A percentile compares a stretch with the other conserved stretches of the same genome.
Conservation (phyloP, 768 basidiomycete species). For the Leccinum obscurum region DNA sequence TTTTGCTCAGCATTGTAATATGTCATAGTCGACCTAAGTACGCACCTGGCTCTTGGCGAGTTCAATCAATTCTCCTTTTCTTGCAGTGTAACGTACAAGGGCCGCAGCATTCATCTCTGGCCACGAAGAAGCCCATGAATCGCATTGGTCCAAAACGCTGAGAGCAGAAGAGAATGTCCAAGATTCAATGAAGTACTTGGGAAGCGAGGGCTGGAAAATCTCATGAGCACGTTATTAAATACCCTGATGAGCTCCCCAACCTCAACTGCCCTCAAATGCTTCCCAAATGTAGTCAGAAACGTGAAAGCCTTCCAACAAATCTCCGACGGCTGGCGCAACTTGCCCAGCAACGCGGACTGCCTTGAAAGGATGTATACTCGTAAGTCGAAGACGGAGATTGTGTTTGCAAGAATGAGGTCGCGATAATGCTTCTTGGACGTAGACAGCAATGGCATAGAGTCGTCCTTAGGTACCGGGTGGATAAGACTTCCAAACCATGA, state of each 20-base stretch:
- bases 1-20: slow-evolving; percentile 4
- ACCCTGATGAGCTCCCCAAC: slow-evolving; percentile 44
- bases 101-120: slow-evolving; percentile 46
- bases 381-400: slow-evolving; percentile 93
- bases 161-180: slow-evolving; percentile 93
- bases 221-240: slow-evolving; percentile 18
- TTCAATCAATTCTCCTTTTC: slow-evolving; percentile 86
- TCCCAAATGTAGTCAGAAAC: slow-evolving; percentile 78
- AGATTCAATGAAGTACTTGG: slow-evolving; percentile 79
- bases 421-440: slow-evolving; percentile 81
- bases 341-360: slow-evolving; percentile 76
- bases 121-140: slow-evolving; percentile 60
- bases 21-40: not conserved
- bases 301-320: slow-evolving; percentile 66
- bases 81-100: slow-evolving; percentile 61
- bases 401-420: slow-evolving; percentile 85
- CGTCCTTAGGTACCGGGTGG: slow-evolving; percentile 66
- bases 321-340: slow-evolving; percentile 66
- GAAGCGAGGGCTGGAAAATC: slow-evolving; percentile 45
- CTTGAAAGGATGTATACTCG: slow-evolving; percentile 86
- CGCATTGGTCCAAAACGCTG: slow-evolving; percentile 78
- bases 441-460: slow-evolving; percentile 79
- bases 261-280: slow-evolving; percentile 72
- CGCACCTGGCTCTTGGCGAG: slow-evolving; percentile 84
- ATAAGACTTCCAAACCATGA: slow-evolving; percentile 93